Conservation (phyloP, 139 green algal genomes). For the Coccomyxa sp. region DNA sequence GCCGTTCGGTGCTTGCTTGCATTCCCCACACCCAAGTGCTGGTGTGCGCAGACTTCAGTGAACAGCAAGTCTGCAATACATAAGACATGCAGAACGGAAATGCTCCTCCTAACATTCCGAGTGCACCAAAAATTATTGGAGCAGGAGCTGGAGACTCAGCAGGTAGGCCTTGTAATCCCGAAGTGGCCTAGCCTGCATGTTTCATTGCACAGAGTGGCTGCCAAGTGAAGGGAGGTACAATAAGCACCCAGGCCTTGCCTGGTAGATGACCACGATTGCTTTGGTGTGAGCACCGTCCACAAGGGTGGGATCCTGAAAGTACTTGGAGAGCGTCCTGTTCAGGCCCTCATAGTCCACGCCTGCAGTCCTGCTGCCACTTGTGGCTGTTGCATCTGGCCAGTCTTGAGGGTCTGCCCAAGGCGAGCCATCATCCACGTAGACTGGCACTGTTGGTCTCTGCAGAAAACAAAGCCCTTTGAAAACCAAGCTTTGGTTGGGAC, state of each 20-base stretch:
- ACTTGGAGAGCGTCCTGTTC: neutral
- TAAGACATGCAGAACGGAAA: neutral
- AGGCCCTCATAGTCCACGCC: neutral
- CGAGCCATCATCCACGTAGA: neutral
- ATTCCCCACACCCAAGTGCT: neutral
- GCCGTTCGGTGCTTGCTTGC: neutral
- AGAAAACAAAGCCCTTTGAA: neutral
- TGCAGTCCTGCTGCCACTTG: neutral
- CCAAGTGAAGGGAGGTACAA: neutral
- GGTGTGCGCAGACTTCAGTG: neutral
- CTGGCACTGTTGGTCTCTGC: neutral
- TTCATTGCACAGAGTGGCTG: neutral
- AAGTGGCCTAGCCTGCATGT: neutral
- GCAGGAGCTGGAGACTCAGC: too few relatives aligned
- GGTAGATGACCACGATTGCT: constrained; percentile 3
- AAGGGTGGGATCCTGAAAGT: neutral
- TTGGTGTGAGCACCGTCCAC: neutral
- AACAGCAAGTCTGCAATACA: neutral
- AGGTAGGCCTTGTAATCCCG: neutral
- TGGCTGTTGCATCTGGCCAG: neutral
- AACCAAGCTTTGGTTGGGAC: neutral
- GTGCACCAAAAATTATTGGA: neutral
- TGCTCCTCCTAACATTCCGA: neutral
- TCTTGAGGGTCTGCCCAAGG: neutral
- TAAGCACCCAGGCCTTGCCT: neutral